Percentiles rank a stretch among this genome's conserved stretches.
Conservation (phyloP, 1,284 basidiomycete genomes). For the Irpex sp. region DNA sequence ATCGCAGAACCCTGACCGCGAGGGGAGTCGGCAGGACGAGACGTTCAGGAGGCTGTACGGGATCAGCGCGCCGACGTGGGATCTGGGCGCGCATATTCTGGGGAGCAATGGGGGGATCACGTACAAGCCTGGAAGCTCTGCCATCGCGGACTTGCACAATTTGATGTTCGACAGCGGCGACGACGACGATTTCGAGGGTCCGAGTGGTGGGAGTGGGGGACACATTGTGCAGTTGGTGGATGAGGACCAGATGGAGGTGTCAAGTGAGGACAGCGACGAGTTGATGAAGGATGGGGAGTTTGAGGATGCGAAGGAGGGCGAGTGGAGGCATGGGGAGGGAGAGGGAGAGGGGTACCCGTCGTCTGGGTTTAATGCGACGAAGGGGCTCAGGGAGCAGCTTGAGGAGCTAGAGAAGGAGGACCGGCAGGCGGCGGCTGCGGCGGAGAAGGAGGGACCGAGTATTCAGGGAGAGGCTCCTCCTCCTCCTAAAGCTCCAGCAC, state of each 20-base stretch:
- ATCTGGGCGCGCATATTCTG: constrained; percentile 33
- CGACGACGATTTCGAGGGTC: constrained; percentile 43
- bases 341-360: constrained; percentile 25
- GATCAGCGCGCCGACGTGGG: neutral
- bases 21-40: neutral
- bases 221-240: neutral
- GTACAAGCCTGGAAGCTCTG: constrained; percentile 46
- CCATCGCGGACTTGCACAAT: constrained; percentile 33
- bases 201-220: too few species aligned
- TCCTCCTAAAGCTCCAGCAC: constrained; percentile 38
- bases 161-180: constrained; percentile 56
- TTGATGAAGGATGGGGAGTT: constrained; percentile 18
- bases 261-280: constrained; percentile 1
- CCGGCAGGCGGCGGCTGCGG: constrained; percentile 13
- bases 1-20: neutral
- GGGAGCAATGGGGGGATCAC: constrained; percentile 54
- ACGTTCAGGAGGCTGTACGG: neutral
- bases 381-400: constrained; percentile 55
- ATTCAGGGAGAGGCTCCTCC: constrained; percentile 44
- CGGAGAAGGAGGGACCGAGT: constrained; percentile 12
- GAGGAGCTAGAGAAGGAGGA: constrained; percentile 52
- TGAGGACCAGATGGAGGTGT: constrained; percentile 36
- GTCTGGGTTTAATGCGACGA: constrained; percentile 36
- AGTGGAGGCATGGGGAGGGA: neutral
- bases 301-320: constrained; percentile 18